These are phyloP conservation scores for Yamadazyma taylorii DNA, from an alignment of 1,139 yeast genomes.

Conservation along the genomic window DNA sequence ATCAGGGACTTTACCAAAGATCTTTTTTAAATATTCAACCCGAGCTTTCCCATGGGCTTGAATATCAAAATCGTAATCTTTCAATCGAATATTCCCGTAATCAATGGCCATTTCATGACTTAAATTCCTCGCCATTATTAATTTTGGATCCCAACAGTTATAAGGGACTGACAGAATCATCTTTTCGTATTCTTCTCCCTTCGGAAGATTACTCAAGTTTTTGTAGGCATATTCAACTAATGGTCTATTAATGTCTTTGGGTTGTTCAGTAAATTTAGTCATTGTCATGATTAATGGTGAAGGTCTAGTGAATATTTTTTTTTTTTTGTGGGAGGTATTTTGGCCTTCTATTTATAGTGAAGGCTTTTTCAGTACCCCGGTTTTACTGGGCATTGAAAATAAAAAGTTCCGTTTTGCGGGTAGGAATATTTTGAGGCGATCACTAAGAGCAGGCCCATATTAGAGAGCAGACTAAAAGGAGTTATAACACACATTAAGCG, in stretches of 20 bases:
- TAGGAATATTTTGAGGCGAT: too few relatives aligned
- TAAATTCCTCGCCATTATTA: constrained; percentile 20
- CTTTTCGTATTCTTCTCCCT: constrained; percentile 28
- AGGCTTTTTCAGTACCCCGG: too few relatives aligned
- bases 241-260: constrained; percentile 29
- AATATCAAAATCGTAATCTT: constrained; percentile 29
- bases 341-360: background rate
- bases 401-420: too few relatives aligned
- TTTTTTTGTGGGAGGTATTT: too few relatives aligned
- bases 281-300: too few relatives aligned
- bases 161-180: constrained; percentile 29
- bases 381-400: too few relatives aligned
- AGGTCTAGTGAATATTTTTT: too few relatives aligned
- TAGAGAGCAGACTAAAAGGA: too few relatives aligned
- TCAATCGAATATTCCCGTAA: constrained; percentile 38
- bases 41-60: constrained; percentile 33
- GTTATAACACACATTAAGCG: too few relatives aligned
- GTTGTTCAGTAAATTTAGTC: constrained; percentile 6
- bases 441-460: too few relatives aligned
- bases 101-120: constrained; percentile 31
- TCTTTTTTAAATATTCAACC: constrained; percentile 28
- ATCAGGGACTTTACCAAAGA: constrained; percentile 47
- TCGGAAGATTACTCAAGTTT: constrained; percentile 43
- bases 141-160: constrained; percentile 20
- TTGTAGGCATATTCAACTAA: constrained; percentile 42